Base-by-base conservation (phyloP, 495 filamentous ascomycete genomes). In the Penicillium alfredii region DNA sequence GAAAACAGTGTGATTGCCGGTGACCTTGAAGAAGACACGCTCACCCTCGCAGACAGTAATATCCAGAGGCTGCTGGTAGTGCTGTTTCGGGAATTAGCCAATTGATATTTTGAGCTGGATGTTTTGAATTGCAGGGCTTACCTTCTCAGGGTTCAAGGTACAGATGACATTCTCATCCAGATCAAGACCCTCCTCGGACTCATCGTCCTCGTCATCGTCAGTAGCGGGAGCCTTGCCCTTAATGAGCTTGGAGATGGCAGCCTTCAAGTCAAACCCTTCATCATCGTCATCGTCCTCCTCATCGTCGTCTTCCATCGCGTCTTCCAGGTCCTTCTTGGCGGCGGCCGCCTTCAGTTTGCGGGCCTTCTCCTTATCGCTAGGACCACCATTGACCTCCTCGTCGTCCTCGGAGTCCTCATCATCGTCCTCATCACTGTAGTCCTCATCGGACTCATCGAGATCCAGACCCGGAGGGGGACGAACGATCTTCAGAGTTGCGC, bases 61-160 rank as follows among this genome's bases (percentile, higher is more conserved):
- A 57, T 97, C 86, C 25, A 99, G 78, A n/a, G 92, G 62, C 58
- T 99, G 92, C 63, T 99, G 92, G 73, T 79, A 94, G 66, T 82
- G 76, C 92, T 98, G 47, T 24, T 14, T 47, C 11, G 16, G 31
- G 21, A 6, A 38, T 45, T 33, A 24, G 37, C 37, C 26, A 43
- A 49, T 48, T 48, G 28, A 16, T 33, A 35, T 26, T 26, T 4
- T 25, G 8, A 9, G 23, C 11, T 25, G 23, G 11, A 9, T 8
- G 23, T n/a, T n/a, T 25, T 22, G 37, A 13, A 27, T 17, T 7
- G 20, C 4, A 20, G n/a, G 32, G 45, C 71, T 47, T 69, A 85
- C 82, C 72, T 73, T 77, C 60, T 85, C 77, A 22, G 88, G 81
- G 68, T 94, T 89, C 24, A 99, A 72, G 25, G 92, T 97, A 70